Evolutionary conservation across 179 eudicot genomes (phyloP), one percentile per base, ranked within the genome.

Genomic region (Corrigiola litoralis): DNA sequence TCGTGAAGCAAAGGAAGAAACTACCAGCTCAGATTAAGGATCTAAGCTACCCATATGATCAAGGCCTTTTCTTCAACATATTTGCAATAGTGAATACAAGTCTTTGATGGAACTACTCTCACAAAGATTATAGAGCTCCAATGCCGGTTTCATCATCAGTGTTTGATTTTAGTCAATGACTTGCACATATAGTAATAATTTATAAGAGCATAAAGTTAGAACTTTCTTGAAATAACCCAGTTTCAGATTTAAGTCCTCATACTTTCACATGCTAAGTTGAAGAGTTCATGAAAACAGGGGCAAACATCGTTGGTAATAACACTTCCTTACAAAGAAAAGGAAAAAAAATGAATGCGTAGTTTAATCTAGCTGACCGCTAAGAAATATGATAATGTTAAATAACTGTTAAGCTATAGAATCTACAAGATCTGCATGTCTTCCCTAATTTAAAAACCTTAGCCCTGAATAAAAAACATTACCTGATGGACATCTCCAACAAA

Each of bases 401-500:
- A 14, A 13, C n/a, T 6, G 25, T 16, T 36, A 33, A n/a, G 20
- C 18, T 37, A 33, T 49, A 46, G 36, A 21, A 17, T 18, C 8
- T 32, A 42, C 31, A 62, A 28, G 20, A 36, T 25, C 18, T 33
- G 44, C 48, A 36, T 10, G 33, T 24, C 28, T n/a, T 59, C 31
- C 20, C 32, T 20, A 25, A n/a, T 3, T 28, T 34, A 17, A 59
- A 65, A 38, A 16, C 14, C 1, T 58, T 12, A 59, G 58, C 16
- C 17, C 49, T 32, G 10, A 66, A 53, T 46, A 61, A 65, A 38
- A 58, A 45, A 46, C 45, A 74, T 79, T 69, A 91, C 99, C 96
- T 95, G 99, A 73, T 95, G 99, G 68, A 91, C 81, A 80, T 95
- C 99, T 29, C 97, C 99, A 44, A 95, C 63, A 72, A 88, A 95